These are phyloP conservation scores for Fraxinus cuspidata DNA, from an alignment of 257 asterid genomes.

Conservation along the genomic window DNA sequence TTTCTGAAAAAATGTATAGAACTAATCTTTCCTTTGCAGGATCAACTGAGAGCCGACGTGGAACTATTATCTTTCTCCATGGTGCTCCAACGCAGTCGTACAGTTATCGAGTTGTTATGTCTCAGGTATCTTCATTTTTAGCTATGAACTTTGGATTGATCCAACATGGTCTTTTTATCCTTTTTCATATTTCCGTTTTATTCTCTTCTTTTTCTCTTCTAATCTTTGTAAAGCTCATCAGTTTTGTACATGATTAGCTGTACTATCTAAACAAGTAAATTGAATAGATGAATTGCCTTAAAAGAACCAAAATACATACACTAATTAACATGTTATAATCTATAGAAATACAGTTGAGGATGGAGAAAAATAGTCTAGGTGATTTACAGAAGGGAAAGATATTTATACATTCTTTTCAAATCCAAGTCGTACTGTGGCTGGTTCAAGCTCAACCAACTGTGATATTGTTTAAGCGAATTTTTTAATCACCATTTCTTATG, in stretches of 20 bases:
- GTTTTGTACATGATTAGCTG: background rate
- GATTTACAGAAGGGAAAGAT: background rate
- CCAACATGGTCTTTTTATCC: conserved; percentile 6
- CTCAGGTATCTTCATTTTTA: conserved; percentile 63
- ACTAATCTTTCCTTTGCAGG: conserved; percentile 50
- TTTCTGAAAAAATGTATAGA: conserved; percentile 5
- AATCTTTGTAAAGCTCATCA: background rate
- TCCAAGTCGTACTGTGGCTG: background rate
- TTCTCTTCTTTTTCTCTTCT: conserved; percentile 2
- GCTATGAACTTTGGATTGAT: conserved; percentile 14
- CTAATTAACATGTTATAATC: background rate
- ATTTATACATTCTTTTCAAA: background rate
- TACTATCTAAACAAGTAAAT: background rate
- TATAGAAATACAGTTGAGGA: background rate
- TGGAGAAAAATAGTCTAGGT: background rate
- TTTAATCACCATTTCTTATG: conserved; percentile 14
- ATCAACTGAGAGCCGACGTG: conserved; percentile 69
- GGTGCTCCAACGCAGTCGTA: conserved; percentile 98
- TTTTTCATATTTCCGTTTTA: conserved; percentile 15
- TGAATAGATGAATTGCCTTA: background rate
- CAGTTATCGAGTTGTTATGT: conserved; percentile 93
- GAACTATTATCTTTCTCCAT: conserved; percentile 85
- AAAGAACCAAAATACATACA: background rate
- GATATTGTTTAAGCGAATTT: background rate
- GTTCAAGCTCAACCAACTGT: background rate